These are phyloP conservation scores for Penicillium sp. DNA, from an alignment of 2,329 filamentous ascomycete genomes.

Conservation along the genomic window DNA sequence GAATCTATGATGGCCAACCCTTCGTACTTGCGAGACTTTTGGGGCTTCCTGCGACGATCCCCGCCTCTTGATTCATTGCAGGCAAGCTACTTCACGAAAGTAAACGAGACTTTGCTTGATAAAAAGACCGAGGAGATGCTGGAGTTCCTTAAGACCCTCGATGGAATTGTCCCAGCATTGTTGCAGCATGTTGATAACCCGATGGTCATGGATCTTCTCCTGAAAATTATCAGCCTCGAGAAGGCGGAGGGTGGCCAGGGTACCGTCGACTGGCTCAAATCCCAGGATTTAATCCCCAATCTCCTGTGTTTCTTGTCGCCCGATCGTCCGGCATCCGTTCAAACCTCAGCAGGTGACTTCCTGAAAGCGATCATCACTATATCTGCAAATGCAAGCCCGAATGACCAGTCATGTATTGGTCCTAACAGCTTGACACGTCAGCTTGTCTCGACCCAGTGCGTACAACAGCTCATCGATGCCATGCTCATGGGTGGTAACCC, in stretches of 20 bases:
- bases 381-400: conserved; percentile 94
- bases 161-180: conserved; percentile 78
- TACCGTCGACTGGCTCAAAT: conserved; percentile 96
- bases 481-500: conserved; percentile 95
- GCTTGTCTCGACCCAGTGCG: conserved; percentile 80
- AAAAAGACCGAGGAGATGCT: conserved; percentile 99
- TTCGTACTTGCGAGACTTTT: conserved; percentile 76
- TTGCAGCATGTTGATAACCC: conserved; percentile 93
- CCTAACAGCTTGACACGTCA: conserved; percentile 95
- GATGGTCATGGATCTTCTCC: conserved; percentile 94
- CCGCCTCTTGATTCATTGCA: conserved; percentile 87
- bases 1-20: conserved; percentile 88
- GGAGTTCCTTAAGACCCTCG: conserved; percentile 77
- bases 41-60: conserved; percentile 82
- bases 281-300: conserved; percentile 80
- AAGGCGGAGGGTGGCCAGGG: conserved; percentile 87
- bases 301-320: conserved; percentile 83
- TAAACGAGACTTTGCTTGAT: conserved; percentile 95
- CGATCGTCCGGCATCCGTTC: conserved; percentile 81
- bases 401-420: conserved; percentile 97
- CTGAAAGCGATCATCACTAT: conserved; percentile 99
- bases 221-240: conserved; percentile 96
- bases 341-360: conserved; percentile 95
- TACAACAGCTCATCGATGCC: conserved; percentile 78
- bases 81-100: conserved; percentile 97